Conservation (phyloP, 192 early-diverging fungal genomes). For the Podila horticola region DNA sequence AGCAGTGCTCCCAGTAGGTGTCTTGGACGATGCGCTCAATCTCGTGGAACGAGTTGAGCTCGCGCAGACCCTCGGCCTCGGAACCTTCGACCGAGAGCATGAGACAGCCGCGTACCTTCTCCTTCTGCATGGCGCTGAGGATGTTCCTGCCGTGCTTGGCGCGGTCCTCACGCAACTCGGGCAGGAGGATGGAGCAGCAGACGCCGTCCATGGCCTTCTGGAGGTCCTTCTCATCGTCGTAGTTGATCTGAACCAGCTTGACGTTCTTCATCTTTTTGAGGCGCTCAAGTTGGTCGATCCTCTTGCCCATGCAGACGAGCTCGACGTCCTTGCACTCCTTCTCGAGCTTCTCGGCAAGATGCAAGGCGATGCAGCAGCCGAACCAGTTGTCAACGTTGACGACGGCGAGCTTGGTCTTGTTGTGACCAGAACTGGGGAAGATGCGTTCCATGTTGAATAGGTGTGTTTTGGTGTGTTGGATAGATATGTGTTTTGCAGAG, state of each 20-base stretch:
- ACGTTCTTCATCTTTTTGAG: slow-evolving; percentile 36
- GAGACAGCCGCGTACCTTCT: slow-evolving; percentile 5
- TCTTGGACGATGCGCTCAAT: slow-evolving; percentile 16
- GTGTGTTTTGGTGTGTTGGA: neutral
- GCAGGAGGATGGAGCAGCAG: slow-evolving; percentile 13
- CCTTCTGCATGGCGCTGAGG: slow-evolving; percentile 21
- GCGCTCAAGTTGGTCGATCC: slow-evolving; percentile 17
- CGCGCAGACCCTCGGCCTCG: slow-evolving; percentile 4
- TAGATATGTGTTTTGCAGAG: neutral
- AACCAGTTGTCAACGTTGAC: slow-evolving; percentile 26
- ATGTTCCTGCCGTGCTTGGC: slow-evolving; percentile 20
- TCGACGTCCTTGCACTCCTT: slow-evolving; percentile 17
- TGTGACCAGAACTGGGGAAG: neutral
- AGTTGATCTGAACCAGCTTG: slow-evolving; percentile 17
- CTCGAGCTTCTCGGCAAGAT: slow-evolving; percentile 21
- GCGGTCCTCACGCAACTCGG: slow-evolving; percentile 26
- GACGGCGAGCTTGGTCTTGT: slow-evolving; percentile 11
- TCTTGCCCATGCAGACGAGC: slow-evolving; percentile 21
- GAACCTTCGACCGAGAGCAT: slow-evolving; percentile 21
- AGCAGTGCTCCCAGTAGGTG: neutral
- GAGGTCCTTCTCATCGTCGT: slow-evolving; percentile 11
- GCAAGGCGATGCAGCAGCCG: slow-evolving; percentile 16
- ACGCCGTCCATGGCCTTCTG: slow-evolving; percentile 12
- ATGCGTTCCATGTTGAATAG: neutral
- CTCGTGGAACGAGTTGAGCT: slow-evolving; percentile 22